Conservation (phyloP, 148 eudicot genomes). For the Polygonum aviculare region DNA sequence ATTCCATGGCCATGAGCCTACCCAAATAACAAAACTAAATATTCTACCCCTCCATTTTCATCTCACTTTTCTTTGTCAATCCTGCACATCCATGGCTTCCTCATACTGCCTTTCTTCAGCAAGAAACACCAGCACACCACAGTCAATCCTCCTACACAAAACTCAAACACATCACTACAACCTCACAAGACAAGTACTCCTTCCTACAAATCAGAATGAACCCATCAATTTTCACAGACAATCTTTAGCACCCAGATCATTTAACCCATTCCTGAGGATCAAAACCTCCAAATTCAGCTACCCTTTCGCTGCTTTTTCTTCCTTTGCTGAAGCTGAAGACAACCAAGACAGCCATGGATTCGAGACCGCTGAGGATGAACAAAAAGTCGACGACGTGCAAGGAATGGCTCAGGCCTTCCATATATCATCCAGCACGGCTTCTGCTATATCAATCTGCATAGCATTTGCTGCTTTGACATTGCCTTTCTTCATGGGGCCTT, state of each 20-base stretch:
- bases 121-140: conserved; percentile 34
- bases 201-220: conserved; percentile 5
- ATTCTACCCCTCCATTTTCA: conserved; percentile 10
- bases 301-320: conserved; percentile 61
- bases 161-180: conserved; percentile 18
- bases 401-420: conserved; percentile 86
- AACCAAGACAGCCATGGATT: conserved; percentile 7
- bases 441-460: conserved; percentile 66
- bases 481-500: conserved; percentile 68
- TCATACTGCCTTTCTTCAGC: conserved; percentile 54
- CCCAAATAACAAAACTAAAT: conserved; percentile 26
- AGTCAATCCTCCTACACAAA: conserved; percentile 24
- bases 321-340: conserved; percentile 60
- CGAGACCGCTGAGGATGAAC: conserved; percentile 16
- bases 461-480: conserved; percentile 66
- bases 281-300: conserved; percentile 25
- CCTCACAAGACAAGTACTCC: conserved; percentile 4
- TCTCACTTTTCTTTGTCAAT: not conserved
- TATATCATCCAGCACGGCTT: conserved; percentile 66
- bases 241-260: conserved; percentile 18
- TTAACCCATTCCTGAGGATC: conserved; percentile 30
- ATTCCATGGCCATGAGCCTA: conserved; percentile 50
- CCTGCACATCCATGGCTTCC: conserved; percentile 39
- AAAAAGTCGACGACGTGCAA: conserved; percentile 23
- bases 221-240: conserved; percentile 22